phyloP scores from a whole-genome alignment of 192 early-diverging fungal species.

The Radiomyces spectabilis region DNA sequence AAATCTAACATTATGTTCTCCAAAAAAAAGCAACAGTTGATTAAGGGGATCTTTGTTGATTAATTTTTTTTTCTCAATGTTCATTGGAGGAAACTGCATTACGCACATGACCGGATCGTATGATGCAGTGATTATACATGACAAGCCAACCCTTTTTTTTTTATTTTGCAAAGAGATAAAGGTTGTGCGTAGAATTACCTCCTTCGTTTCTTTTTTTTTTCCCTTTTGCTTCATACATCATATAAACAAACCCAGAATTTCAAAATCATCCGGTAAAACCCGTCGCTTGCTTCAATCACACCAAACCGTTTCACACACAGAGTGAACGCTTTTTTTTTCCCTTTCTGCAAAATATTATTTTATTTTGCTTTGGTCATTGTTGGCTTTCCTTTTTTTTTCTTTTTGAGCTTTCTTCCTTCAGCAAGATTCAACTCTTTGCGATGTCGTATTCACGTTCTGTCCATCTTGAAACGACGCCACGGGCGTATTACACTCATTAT shows the following conservation, averaged over 20 bases:
- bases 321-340: background rate
- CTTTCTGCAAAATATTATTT: background rate
- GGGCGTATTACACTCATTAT: constrained; percentile 21
- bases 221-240: background rate
- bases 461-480: constrained; percentile 15
- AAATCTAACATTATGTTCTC: no score
- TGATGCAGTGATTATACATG: no score
- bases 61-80: no score
- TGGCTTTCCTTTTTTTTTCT: background rate
- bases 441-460: background rate
- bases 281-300: background rate
- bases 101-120: no score
- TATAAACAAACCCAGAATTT: background rate
- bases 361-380: background rate
- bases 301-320: background rate
- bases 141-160: background rate
- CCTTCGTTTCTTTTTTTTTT: background rate
- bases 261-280: background rate
- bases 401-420: background rate
- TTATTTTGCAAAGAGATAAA: background rate
- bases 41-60: no score
- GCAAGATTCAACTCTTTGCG: background rate
- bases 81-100: no score
- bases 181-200: background rate
- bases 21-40: no score